phyloP scores from a whole-genome alignment of 257 asterid genomes.

The Linderniella brevidens region DNA sequence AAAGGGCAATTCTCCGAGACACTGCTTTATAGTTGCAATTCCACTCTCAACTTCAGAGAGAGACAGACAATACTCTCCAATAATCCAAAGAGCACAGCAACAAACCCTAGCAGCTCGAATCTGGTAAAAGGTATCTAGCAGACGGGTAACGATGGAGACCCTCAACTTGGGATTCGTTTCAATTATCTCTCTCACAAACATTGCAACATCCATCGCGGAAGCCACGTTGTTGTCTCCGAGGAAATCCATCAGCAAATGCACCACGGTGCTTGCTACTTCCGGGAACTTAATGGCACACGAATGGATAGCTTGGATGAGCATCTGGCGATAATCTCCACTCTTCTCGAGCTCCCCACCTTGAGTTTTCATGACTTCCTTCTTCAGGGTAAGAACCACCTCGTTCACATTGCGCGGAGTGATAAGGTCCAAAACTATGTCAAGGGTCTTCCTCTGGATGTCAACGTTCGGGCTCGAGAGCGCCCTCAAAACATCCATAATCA shows the following conservation, averaged over 20 bases:
- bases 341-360: conserved; percentile 92
- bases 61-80: conserved; percentile 88
- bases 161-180: conserved; percentile 90
- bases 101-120: conserved; percentile 97
- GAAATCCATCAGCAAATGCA: conserved; percentile 96
- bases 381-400: conserved; percentile 83
- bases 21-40: conserved; percentile 80
- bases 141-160: conserved; percentile 81
- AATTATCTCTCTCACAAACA: conserved; percentile 87
- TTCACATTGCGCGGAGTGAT: conserved; percentile 82
- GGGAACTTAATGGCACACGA: conserved; percentile 95
- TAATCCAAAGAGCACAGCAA: conserved; percentile 94
- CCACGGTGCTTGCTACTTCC: conserved; percentile 98
- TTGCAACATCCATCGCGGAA: conserved; percentile 92
- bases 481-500: conserved; percentile 94
- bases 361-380: conserved; percentile 94
- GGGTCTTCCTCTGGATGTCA: conserved; percentile 85
- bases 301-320: conserved; percentile 99
- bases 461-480: conserved; percentile 92
- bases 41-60: conserved; percentile 90
- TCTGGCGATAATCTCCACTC: conserved; percentile 89
- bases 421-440: conserved; percentile 88
- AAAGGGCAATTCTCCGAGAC: conserved; percentile 95
- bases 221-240: conserved; percentile 94
- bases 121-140: conserved; percentile 93